Evolutionary conservation across 352 stramenopile species (phyloP).

Genomic region (Phytophthora cactorum): DNA sequence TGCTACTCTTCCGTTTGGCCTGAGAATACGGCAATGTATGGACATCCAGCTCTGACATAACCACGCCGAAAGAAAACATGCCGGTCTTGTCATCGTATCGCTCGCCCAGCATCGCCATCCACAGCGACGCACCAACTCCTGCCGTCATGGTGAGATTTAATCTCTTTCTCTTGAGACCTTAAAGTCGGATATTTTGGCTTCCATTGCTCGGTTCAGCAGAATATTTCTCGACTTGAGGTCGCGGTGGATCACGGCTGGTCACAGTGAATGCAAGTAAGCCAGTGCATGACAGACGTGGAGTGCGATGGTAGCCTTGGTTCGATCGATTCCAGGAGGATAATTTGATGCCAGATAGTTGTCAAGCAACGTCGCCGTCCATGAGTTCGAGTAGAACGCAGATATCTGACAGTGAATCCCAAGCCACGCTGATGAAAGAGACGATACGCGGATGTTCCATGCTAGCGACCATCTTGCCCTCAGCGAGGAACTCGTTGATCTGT

Average conservation of each 20-base stretch:
- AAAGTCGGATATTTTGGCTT: background rate
- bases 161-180: background rate
- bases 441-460: background rate
- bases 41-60: background rate
- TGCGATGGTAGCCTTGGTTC: background rate
- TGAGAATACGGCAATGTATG: background rate
- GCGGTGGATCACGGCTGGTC: background rate
- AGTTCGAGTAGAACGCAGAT: background rate
- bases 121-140: slow-evolving; percentile 21
- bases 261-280: background rate
- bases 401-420: background rate
- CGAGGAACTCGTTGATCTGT: background rate
- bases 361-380: background rate
- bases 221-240: background rate
- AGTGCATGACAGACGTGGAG: background rate
- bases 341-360: background rate
- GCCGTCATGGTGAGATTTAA: slow-evolving; percentile 20
- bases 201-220: background rate
- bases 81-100: background rate
- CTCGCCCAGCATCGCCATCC: slow-evolving; percentile 1
- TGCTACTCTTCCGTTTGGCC: background rate
- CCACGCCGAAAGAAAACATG: background rate
- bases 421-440: background rate
- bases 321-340: background rate
- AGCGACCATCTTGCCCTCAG: background rate